These are phyloP conservation scores for Ustulina deusta DNA, from an alignment of 2,329 filamentous ascomycete genomes.

Conservation along the genomic window DNA sequence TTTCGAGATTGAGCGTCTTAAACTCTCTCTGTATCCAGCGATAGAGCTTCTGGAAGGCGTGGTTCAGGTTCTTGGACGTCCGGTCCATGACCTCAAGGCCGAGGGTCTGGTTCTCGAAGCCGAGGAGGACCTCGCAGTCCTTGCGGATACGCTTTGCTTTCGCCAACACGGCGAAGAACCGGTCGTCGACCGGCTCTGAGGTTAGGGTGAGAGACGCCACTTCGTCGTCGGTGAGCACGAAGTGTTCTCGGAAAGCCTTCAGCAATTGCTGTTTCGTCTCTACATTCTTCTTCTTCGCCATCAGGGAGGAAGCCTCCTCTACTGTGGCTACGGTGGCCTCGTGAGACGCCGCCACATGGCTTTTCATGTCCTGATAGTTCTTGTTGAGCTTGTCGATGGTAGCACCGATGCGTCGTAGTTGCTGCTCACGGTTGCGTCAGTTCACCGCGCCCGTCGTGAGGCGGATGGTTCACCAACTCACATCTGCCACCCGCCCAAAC, in stretches of 20 bases:
- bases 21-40: conserved; percentile 96
- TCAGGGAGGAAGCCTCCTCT: conserved; percentile 79
- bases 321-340: conserved; percentile 79
- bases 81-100: conserved; percentile 93
- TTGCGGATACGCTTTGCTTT: conserved; percentile 88
- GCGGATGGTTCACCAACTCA: conserved; percentile 31
- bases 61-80: conserved; percentile 85
- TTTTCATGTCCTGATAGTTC: conserved; percentile 83
- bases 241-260: conserved; percentile 81
- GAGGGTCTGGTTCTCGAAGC: conserved; percentile 87
- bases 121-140: conserved; percentile 89
- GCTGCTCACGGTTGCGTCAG: conserved; percentile 56
- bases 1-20: conserved; percentile 91
- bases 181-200: conserved; percentile 84
- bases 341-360: conserved; percentile 80
- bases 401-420: conserved; percentile 85
- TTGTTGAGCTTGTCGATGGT: conserved; percentile 83
- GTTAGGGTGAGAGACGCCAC: conserved; percentile 79
- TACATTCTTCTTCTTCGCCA: conserved; percentile 77
- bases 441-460: conserved; percentile 6
- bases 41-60: conserved; percentile 94
- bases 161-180: conserved; percentile 81
- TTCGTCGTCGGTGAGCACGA: conserved; percentile 86
- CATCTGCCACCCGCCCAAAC: conserved; percentile 87
- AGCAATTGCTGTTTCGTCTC: conserved; percentile 85